Evolutionary conservation across 345 rosid species (phyloP), one percentile per base, ranked within the genome.

Genomic region (Xanthoceras sorbifolium): DNA sequence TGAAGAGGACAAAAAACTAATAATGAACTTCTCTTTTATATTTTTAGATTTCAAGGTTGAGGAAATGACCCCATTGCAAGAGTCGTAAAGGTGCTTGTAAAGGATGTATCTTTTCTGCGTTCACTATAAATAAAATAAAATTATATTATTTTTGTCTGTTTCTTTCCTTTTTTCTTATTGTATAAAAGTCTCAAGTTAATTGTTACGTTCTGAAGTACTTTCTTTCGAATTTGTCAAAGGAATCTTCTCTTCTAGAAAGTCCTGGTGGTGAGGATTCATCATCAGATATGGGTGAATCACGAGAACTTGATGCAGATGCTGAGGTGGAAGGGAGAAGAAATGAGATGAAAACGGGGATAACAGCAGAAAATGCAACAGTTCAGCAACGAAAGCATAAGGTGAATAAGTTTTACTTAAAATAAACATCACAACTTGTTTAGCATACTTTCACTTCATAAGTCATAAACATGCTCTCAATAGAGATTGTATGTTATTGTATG

Each of bases 231-330:
- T 23, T 64, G 36, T 50, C 78, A 77, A 72, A 95, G 98, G 97
- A 87, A 46, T 82, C 90, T 76, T 90, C 92, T 52, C 86, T 82
- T 32, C 80, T 72, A 5, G 93, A 88, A 76, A 92, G 97, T 79
- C 94, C 84, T 11, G 84, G 84, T 61, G 93, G 87, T 25, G 98
- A 83, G 71, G 97, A 88, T 76, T 87, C 91, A 71, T 88, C 92
- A 23, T 86, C 90, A 79, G 89, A 91, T 80, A 86, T 86, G 80
- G 96, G 78, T 60, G 97, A 92, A 77, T 89, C 91, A 52, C 82
- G 78, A 59, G 94, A 86, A 73, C 83, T 60, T 32, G 94, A 89
- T 81, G 90, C 80, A 55, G 97, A 92, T 69, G 86, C 71, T 46
- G 93, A 83, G 40, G 80, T 77, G 67, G 94, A 86, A 85, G 91